Evolutionary conservation across 2,329 filamentous ascomycete species (phyloP).

Genomic region (Hypoxylon sp.): DNA sequence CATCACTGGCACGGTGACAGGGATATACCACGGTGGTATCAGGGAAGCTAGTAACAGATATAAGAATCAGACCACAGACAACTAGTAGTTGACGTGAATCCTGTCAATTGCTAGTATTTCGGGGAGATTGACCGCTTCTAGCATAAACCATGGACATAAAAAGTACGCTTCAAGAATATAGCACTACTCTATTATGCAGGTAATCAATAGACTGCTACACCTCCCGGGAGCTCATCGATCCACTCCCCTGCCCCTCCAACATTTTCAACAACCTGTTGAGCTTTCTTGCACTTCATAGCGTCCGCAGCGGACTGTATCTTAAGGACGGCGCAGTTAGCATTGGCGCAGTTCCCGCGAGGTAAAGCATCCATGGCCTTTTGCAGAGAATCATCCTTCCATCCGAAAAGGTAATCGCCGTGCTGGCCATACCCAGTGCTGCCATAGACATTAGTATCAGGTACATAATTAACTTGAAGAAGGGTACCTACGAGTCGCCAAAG

Average conservation of each 20-base stretch:
- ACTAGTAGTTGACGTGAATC: neutral
- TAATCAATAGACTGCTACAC: conserved; percentile 30
- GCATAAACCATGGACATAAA: too few relatives aligned
- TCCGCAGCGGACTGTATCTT: conserved; percentile 40
- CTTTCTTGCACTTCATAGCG: conserved; percentile 42
- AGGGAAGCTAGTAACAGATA: neutral
- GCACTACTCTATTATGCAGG: too few relatives aligned
- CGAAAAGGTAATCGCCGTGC: conserved; percentile 60
- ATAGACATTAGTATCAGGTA: conserved; percentile 22
- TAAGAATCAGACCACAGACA: neutral
- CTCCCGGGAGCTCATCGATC: conserved; percentile 35
- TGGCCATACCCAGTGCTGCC: conserved; percentile 53
- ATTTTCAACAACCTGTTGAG: conserved; percentile 38
- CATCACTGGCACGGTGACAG: neutral
- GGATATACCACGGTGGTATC: neutral
- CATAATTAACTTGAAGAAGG: neutral
- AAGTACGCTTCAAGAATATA: too few relatives aligned
- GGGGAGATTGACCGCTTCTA: neutral
- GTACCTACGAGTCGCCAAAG: conserved; percentile 50
- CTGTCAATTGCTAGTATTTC: neutral
- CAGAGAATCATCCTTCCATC: conserved; percentile 59
- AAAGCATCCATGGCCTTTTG: conserved; percentile 56
- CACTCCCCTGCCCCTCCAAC: conserved; percentile 31
- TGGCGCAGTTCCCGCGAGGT: conserved; percentile 31
- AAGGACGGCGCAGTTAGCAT: conserved; percentile 39